A percentile compares a stretch with the other conserved stretches of the same genome.
Conservation (phyloP, 352 stramenopile species). For the Thalassiosira livingstoniorum region DNA sequence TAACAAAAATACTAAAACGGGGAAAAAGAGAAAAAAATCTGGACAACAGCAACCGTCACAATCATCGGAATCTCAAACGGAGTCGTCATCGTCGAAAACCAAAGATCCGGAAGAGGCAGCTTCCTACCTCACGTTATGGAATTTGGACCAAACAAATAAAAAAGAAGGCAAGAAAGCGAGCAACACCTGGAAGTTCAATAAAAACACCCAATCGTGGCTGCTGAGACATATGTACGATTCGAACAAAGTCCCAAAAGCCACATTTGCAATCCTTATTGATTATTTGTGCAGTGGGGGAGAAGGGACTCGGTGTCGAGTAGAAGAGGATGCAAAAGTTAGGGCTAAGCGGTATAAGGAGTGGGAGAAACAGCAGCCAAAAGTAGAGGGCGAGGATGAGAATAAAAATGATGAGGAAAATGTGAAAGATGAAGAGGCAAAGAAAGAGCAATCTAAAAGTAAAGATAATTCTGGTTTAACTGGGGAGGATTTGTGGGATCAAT, state of each 20-base stretch:
- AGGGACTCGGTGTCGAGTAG: slow-evolving; percentile 49
- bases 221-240: slow-evolving; percentile 83
- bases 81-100: slow-evolving; percentile 35
- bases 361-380: slow-evolving; percentile 59
- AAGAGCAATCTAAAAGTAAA: slow-evolving; percentile 23
- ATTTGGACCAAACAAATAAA: slow-evolving; percentile 56
- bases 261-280: slow-evolving; percentile 72
- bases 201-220: slow-evolving; percentile 86
- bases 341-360: slow-evolving; percentile 79
- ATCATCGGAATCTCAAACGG: too few relatives aligned
- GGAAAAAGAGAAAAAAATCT: too few relatives aligned
- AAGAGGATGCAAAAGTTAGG: slow-evolving; percentile 63
- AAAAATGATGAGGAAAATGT: slow-evolving; percentile 16
- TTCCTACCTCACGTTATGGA: slow-evolving; percentile 73
- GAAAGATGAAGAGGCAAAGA: slow-evolving; percentile 19
- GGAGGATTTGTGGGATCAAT: slow-evolving; percentile 64
- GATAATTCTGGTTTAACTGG: slow-evolving; percentile 20
- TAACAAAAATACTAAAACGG: not conserved
- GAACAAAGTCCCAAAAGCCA: slow-evolving; percentile 73
- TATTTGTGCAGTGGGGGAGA: slow-evolving; percentile 69
- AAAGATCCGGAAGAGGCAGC: slow-evolving; percentile 70
- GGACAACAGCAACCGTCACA: too few relatives aligned
- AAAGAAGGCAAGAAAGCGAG: slow-evolving; percentile 17
- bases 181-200: slow-evolving; percentile 84
- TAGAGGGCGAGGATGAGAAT: not conserved